A percentile compares a stretch with the other conserved stretches of the same genome.
Conservation (phyloP, 805 yeast genomes). For the Kurtzmaniella fragi region DNA sequence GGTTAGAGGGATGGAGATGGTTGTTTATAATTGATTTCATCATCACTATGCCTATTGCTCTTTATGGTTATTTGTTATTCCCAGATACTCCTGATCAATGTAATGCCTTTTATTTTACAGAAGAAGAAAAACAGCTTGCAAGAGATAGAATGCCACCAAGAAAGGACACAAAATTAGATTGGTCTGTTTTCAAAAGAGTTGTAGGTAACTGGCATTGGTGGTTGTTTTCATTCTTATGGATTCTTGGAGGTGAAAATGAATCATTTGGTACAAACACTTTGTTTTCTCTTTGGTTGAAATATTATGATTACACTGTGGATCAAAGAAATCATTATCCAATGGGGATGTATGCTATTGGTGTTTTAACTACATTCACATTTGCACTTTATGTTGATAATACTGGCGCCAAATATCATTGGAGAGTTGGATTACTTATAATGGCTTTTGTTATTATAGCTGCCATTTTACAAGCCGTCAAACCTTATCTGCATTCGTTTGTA, state of each 20-base stretch:
- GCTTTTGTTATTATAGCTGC: conserved; percentile 40
- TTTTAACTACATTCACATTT: conserved; percentile 20
- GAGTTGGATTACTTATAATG: conserved; percentile 43
- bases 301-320: conserved; percentile 21
- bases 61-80: conserved; percentile 52
- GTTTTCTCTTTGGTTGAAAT: conserved; percentile 28
- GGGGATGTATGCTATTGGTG: conserved; percentile 34
- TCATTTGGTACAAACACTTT: conserved; percentile 28
- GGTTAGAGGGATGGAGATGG: conserved; percentile 64
- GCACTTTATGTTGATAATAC: conserved; percentile 27
- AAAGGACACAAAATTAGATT: conserved; percentile 18
- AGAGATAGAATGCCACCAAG: conserved; percentile 30
- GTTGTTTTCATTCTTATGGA: conserved; percentile 30
- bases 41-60: conserved; percentile 51
- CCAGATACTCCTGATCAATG: conserved; percentile 54
- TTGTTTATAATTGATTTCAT: conserved; percentile 60
- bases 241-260: conserved; percentile 34
- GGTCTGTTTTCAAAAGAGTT: conserved; percentile 38
- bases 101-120: conserved; percentile 19
- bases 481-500: conserved; percentile 30
- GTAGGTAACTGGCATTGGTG: conserved; percentile 34
- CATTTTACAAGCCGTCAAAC: conserved; percentile 40
- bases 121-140: conserved; percentile 21
- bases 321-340: conserved; percentile 33
- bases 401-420: conserved; percentile 43